Conservation (phyloP, 306 rosid genomes). For the Corylus avellana region DNA sequence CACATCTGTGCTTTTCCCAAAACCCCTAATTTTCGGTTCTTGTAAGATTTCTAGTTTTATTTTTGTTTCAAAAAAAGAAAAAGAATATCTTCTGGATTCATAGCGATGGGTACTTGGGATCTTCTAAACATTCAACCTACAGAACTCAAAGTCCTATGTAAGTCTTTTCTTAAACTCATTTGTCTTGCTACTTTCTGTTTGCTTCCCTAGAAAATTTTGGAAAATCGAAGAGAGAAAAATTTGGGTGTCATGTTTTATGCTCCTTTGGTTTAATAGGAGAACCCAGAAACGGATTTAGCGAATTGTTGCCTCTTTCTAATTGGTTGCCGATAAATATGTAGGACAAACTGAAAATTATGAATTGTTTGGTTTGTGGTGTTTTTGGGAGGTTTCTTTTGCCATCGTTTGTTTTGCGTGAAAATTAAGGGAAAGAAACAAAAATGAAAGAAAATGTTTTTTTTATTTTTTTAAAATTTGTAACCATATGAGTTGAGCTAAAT, state of each 20-base stretch:
- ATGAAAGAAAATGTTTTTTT: neutral
- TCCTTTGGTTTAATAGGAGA: neutral
- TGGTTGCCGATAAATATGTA: neutral
- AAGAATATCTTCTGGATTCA: neutral
- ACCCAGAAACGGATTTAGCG: neutral
- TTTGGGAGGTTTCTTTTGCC: neutral
- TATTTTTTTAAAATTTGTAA: neutral
- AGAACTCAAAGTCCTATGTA: slow-evolving; percentile 53
- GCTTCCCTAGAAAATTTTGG: neutral
- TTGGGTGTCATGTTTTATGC: neutral
- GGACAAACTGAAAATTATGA: neutral
- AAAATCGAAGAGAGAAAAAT: neutral
- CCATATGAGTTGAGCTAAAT: neutral
- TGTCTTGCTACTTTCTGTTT: neutral
- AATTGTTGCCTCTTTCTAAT: neutral
- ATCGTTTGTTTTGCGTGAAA: no score
- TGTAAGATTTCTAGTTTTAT: neutral
- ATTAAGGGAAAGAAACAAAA: no score
- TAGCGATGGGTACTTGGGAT: slow-evolving; percentile 43
- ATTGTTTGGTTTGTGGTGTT: neutral
- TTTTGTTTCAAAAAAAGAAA: neutral
- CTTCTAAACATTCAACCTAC: slow-evolving; percentile 43
- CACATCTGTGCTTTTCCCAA: neutral
- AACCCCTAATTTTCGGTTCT: neutral
- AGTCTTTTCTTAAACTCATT: neutral